Evolutionary conservation across 768 basidiomycete genomes (phyloP).

Genomic region (Boletus reticuloceps): DNA sequence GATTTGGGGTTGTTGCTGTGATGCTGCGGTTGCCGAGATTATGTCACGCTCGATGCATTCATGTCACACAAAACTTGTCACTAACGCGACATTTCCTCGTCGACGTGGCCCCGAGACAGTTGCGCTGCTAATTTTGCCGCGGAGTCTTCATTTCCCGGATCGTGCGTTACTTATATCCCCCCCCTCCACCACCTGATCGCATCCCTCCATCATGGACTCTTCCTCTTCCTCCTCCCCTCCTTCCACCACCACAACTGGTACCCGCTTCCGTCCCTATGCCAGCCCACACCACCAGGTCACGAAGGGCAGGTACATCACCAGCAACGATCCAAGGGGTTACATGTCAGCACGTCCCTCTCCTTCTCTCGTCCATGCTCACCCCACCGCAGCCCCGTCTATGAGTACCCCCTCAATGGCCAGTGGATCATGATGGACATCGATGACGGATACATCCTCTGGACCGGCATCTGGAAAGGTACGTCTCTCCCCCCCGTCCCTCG

Average conservation of each 20-base stretch:
- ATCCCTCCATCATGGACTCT: slow-evolving; percentile 37
- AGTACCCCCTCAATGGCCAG: slow-evolving; percentile 85
- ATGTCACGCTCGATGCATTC: slow-evolving; percentile 24
- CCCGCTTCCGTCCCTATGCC: slow-evolving; percentile 64
- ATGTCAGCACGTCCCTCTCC: slow-evolving; percentile 52
- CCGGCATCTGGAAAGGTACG: slow-evolving; percentile 91
- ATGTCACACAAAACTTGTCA: slow-evolving; percentile 26
- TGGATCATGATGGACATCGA: slow-evolving; percentile 98
- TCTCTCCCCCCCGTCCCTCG: not conserved
- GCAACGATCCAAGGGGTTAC: slow-evolving; percentile 85
- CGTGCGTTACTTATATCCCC: slow-evolving; percentile 21
- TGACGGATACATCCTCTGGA: slow-evolving; percentile 90
- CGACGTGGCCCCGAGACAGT: slow-evolving; percentile 35
- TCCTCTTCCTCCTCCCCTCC: slow-evolving; percentile 33
- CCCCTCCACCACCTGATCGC: slow-evolving; percentile 1
- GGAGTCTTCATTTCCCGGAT: slow-evolving; percentile 27
- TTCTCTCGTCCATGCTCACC: not conserved
- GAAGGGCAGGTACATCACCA: slow-evolving; percentile 85
- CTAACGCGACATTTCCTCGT: slow-evolving; percentile 32
- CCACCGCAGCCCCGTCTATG: slow-evolving; percentile 70
- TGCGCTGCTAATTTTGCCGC: slow-evolving; percentile 31
- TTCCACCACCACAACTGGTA: slow-evolving; percentile 24
- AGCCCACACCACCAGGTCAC: slow-evolving; percentile 78
- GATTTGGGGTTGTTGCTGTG: slow-evolving; percentile 35
- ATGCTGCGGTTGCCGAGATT: slow-evolving; percentile 34